These are phyloP conservation scores for Trypanosoma theileri DNA, from an alignment of 208 protist species.

Conservation along the genomic window DNA sequence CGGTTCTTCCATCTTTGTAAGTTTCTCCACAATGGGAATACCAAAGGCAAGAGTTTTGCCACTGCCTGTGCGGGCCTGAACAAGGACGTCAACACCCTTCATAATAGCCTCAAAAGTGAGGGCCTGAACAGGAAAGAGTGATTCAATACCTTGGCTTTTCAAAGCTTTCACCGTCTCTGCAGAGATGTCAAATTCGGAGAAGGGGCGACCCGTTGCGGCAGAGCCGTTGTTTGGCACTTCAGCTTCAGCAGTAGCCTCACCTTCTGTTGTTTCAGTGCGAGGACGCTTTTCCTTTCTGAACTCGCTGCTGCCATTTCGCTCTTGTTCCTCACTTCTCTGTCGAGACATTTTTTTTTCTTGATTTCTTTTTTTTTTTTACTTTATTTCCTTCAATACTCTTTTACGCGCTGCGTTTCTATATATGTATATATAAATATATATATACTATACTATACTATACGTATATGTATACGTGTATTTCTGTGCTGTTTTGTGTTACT, in stretches of 20 bases:
- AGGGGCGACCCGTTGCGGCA: slow-evolving; percentile 56
- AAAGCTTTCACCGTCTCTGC: slow-evolving; percentile 72
- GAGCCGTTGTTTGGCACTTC: slow-evolving; percentile 71
- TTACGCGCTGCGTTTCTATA: not conserved
- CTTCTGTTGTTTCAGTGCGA: slow-evolving; percentile 4
- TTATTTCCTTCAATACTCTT: slow-evolving; percentile 19
- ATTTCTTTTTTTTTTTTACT: slow-evolving; percentile 22
- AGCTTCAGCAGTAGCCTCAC: slow-evolving; percentile 27
- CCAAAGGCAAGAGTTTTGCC: slow-evolving; percentile 95
- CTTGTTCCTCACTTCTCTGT: slow-evolving; percentile 33
- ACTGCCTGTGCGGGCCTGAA: slow-evolving; percentile 91
- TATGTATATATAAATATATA: not conserved
- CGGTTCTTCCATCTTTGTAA: slow-evolving; percentile 41
- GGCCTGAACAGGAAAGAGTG: slow-evolving; percentile 93
- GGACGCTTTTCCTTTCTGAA: slow-evolving; percentile 33
- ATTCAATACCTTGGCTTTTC: slow-evolving; percentile 70
- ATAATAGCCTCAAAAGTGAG: slow-evolving; percentile 92
- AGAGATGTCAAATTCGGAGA: slow-evolving; percentile 84
- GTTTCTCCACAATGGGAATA: slow-evolving; percentile 88
- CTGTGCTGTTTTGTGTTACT: not conserved
- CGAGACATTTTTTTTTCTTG: slow-evolving; percentile 27
- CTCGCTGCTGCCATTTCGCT: slow-evolving; percentile 30
- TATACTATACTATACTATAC: not conserved
- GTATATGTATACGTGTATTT: slow-evolving; percentile 18
- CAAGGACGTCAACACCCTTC: slow-evolving; percentile 87